Evolutionary conservation across 805 yeast species (phyloP).

Genomic region (Schwanniomyces vanrijiae): DNA sequence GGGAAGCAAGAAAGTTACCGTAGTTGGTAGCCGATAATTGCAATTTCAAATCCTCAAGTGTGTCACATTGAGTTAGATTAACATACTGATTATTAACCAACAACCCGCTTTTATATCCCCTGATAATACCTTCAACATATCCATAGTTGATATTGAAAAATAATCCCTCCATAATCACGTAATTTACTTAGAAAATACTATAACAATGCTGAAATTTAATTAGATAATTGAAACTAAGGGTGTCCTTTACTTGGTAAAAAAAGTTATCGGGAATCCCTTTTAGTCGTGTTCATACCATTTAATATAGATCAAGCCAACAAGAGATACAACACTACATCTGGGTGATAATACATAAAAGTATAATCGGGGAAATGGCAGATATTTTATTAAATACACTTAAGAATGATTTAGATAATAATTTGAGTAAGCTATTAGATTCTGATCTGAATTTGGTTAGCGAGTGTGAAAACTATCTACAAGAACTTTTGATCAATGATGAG

Average conservation of each 20-base stretch:
- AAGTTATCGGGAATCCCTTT: not conserved
- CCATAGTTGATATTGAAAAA: slow-evolving; percentile 90
- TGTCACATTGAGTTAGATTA: slow-evolving; percentile 94
- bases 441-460: slow-evolving; percentile 16
- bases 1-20: slow-evolving; percentile 83
- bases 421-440: slow-evolving; percentile 16
- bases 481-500: slow-evolving; percentile 49
- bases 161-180: slow-evolving; percentile 76
- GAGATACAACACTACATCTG: not conserved
- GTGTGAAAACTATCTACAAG: slow-evolving; percentile 33
- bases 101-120: slow-evolving; percentile 90
- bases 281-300: not conserved
- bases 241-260: not conserved
- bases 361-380: slow-evolving; percentile 4
- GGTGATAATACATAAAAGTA: not conserved
- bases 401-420: slow-evolving; percentile 23
- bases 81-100: slow-evolving; percentile 77
- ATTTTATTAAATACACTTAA: slow-evolving; percentile 34
- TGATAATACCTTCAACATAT: slow-evolving; percentile 88
- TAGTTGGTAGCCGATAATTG: slow-evolving; percentile 96
- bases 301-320: not conserved
- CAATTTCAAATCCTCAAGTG: slow-evolving; percentile 87
- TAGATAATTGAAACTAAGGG: not conserved
- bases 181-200: not conserved
- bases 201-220: not conserved